Base-by-base conservation (phyloP, 1,139 yeast species). In the Geotrichum fermentans region DNA sequence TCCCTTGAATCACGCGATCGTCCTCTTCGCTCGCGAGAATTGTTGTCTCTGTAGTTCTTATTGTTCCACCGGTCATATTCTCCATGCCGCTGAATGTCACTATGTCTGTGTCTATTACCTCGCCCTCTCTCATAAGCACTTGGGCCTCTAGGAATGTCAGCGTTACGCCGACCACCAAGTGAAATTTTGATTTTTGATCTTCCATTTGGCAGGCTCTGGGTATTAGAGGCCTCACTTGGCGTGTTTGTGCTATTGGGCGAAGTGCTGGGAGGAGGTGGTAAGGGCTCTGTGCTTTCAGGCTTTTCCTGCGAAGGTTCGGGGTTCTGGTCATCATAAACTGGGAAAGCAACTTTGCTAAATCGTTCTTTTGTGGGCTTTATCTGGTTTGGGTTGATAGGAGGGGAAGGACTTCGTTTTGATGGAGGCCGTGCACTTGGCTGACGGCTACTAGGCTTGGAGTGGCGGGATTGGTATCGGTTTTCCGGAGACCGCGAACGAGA, bases 111-210 rank as follows among this genome's bases (percentile, higher is more conserved):
- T 4, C 28, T 24, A 10, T 24, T 21, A 14, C 26, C 14, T 22
- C 39, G 16, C 4, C 17, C 22, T 6, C 40, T 18, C 8, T 34
- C 32, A 17, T 45, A 45, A 3, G 49, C 43, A 28, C 49, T 45
- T 3, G 49, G 49, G 16, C 49, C 49, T 20, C 32, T 39, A 5
- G 49, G 49, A 24, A 45, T 40, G 3, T 36, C 39, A 10, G 40
- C 40, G 34, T 41, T 32, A 13, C 44, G 14, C 18, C 36, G 22
- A 13, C 41, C 40, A 20, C 49, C 30, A 20, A 45, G 36, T 3
- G 40, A 39, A 10, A 45, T 45, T 34, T 45, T 45, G 20, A 45
- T 45, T 29, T 45, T 45, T 13, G 43, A 34, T 26, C 49, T 33
- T 16, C 32, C 49, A 22, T 35, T 43, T 10, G 49, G 49, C 6